Percentiles rank a stretch among this genome's conserved stretches.
phyloP scores from a whole-genome alignment of 164 flowering plant genomes.

The Platanus orientalis region DNA sequence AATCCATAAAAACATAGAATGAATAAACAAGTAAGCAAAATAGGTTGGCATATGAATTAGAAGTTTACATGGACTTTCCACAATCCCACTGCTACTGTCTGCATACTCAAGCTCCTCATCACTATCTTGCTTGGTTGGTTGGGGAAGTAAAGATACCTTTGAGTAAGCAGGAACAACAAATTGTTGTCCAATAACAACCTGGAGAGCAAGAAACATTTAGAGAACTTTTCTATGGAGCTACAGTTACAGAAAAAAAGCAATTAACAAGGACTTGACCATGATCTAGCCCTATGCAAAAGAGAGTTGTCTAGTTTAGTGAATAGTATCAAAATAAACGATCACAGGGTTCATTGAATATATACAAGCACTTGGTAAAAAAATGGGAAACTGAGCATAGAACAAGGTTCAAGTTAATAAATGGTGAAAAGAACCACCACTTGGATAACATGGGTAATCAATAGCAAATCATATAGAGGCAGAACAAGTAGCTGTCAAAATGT shows the following conservation, averaged over 20 bases:
- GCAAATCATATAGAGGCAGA: no score
- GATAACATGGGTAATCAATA: no score
- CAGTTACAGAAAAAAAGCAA: neutral
- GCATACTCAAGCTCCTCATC: constrained; percentile 99
- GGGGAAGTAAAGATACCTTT: constrained; percentile 75
- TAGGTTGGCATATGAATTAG: constrained; percentile 2
- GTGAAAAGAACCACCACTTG: no score
- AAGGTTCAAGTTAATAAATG: no score
- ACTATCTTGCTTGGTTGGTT: constrained; percentile 81
- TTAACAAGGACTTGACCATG: no score
- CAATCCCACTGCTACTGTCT: constrained; percentile 54
- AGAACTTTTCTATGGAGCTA: neutral
- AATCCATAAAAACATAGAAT: neutral
- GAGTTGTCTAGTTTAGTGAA: no score
- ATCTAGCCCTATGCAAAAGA: no score
- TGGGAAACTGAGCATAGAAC: no score
- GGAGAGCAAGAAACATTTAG: constrained; percentile 11
- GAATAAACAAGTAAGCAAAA: constrained; percentile 3
- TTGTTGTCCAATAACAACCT: constrained; percentile 75
- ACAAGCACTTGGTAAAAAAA: no score
- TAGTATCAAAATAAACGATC: no score
- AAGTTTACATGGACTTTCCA: constrained; percentile 44
- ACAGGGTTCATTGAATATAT: no score
- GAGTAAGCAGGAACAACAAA: constrained; percentile 91
- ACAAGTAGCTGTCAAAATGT: no score